Evolutionary conservation across 164 flowering plant species (phyloP).

Genomic region (Vitis rotundifolia): DNA sequence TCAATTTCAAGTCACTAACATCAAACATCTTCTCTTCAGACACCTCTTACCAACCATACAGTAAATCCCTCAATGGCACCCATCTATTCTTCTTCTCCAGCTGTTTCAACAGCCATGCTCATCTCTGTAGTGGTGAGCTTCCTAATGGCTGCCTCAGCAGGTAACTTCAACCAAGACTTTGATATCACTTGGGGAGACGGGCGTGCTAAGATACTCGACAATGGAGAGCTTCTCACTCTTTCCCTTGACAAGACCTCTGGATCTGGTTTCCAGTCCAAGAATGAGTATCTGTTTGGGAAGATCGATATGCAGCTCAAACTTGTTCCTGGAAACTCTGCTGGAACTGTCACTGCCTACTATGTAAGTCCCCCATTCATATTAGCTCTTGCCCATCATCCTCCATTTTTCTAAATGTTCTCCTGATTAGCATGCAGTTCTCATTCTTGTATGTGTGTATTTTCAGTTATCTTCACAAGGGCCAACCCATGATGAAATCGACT

Average conservation of each 20-base stretch:
- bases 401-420: neutral
- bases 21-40: no score
- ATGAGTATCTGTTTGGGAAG: conserved; percentile 35
- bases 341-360: conserved; percentile 51
- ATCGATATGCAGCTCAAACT: conserved; percentile 48
- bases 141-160: no score
- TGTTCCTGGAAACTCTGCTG: conserved; percentile 48
- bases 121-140: neutral
- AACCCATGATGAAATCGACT: conserved; percentile 33
- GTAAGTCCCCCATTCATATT: conserved; percentile 15
- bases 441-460: neutral
- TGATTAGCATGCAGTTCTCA: neutral
- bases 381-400: neutral
- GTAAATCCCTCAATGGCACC: neutral
- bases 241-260: conserved; percentile 42
- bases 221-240: conserved; percentile 39
- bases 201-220: conserved; percentile 24
- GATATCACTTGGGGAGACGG: conserved; percentile 35
- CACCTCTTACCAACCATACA: neutral
- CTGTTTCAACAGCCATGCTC: neutral
- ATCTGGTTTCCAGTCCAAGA: conserved; percentile 45
- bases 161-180: conserved; percentile 30
- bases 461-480: conserved; percentile 33
- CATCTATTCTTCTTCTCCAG: neutral
- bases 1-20: no score